Evolutionary conservation across 805 yeast species (phyloP).

Genomic region (Kuraishia cidri): DNA sequence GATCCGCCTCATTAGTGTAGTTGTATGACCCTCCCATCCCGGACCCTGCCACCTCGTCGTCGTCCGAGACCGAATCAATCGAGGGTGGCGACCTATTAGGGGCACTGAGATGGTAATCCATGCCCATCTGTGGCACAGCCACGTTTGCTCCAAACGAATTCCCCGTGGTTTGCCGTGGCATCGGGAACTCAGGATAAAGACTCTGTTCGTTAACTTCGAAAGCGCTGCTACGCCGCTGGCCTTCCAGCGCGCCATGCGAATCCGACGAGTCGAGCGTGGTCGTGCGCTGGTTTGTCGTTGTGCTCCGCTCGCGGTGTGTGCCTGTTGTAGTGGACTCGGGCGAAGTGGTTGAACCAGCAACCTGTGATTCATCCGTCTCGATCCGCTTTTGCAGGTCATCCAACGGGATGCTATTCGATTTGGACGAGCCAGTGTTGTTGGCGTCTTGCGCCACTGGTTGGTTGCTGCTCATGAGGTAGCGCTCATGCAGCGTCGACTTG

Average conservation of each 20-base stretch:
- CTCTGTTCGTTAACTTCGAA: no score
- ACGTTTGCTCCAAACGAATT: background rate
- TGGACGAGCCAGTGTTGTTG: background rate
- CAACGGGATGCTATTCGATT: background rate
- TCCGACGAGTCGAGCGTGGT: background rate
- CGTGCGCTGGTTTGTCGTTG: background rate
- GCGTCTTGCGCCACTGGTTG: no score
- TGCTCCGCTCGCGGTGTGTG: background rate
- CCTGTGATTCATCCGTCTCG: background rate
- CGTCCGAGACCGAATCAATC: slow-evolving; percentile 21
- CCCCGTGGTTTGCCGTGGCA: background rate
- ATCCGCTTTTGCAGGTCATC: slow-evolving; percentile 1
- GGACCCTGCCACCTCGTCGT: slow-evolving; percentile 7
- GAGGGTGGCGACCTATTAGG: slow-evolving; percentile 29
- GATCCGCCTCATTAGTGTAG: slow-evolving; percentile 17
- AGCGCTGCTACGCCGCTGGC: no score
- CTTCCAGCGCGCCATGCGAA: background rate
- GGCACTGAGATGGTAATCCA: slow-evolving; percentile 21
- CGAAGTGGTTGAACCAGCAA: background rate
- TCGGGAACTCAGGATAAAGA: no score
- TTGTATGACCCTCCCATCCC: slow-evolving; percentile 9
- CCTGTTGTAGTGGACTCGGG: background rate
- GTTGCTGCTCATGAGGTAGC: slow-evolving; percentile 7
- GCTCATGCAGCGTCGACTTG: slow-evolving; percentile 9
- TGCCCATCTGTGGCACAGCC: slow-evolving; percentile 4